phyloP scores from a whole-genome alignment of 2,329 filamentous ascomycete genomes.

The Zymoseptoria brevis region DNA sequence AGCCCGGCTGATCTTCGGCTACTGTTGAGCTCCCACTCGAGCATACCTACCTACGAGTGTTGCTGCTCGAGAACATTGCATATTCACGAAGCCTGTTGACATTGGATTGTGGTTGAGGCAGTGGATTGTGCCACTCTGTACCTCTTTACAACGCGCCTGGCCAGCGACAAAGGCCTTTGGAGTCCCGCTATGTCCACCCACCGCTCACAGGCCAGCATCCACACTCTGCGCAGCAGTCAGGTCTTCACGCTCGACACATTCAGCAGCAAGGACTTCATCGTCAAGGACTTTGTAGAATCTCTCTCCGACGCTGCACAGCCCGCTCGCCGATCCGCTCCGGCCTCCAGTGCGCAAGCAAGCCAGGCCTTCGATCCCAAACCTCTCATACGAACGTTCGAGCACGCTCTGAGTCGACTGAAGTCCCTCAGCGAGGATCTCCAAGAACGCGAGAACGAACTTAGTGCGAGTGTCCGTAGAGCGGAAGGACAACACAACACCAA shows the following conservation, averaged over 20 bases:
- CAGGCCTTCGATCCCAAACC: constrained; percentile 83
- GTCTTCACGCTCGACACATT: constrained; percentile 73
- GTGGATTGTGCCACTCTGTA: background rate
- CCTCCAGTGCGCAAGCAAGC: constrained; percentile 25
- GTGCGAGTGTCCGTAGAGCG: constrained; percentile 80
- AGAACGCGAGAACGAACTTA: constrained; percentile 80
- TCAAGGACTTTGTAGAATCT: constrained; percentile 92
- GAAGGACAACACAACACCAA: constrained; percentile 90
- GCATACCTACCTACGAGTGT: background rate
- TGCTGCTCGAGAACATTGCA: background rate
- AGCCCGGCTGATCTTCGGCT: too few relatives aligned
- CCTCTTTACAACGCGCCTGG: background rate
- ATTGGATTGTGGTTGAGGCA: background rate
- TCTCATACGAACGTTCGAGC: constrained; percentile 88
- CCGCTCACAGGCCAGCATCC: constrained; percentile 25
- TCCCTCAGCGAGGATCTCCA: constrained; percentile 75
- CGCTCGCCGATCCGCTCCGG: constrained; percentile 65
- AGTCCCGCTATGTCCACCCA: constrained; percentile 19
- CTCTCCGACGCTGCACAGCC: constrained; percentile 79
- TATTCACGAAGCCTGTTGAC: background rate
- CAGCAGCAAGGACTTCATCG: constrained; percentile 72
- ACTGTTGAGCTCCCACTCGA: too few relatives aligned
- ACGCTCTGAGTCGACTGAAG: constrained; percentile 60
- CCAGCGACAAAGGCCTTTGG: background rate
- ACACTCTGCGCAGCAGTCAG: constrained; percentile 30